Conservation (phyloP, 2,329 filamentous ascomycete genomes). For the Colletotrichum brevisporum region DNA sequence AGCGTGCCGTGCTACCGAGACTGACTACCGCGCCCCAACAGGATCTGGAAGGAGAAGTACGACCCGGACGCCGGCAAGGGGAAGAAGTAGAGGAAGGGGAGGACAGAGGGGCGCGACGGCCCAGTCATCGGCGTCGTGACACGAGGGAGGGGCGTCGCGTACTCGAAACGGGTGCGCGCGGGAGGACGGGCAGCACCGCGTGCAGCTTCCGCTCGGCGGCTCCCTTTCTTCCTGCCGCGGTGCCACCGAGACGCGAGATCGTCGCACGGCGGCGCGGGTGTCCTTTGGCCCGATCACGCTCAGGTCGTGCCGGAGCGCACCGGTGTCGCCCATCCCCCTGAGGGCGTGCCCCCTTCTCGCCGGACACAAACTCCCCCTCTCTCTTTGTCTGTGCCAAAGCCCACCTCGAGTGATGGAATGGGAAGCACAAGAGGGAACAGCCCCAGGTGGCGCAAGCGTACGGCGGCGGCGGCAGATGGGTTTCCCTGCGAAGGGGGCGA, state of each 20-base stretch:
- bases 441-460: conserved; percentile 6
- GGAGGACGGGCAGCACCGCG: conserved; percentile 10
- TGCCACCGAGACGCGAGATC: conserved; percentile 18
- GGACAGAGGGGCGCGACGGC: background rate
- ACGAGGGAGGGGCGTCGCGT: conserved; percentile 26
- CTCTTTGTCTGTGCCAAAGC: background rate
- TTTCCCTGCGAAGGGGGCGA: background rate
- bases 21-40: conserved; percentile 52
- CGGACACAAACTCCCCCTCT: background rate
- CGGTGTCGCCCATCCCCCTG: background rate
- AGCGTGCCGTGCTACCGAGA: conserved; percentile 11
- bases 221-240: conserved; percentile 15
- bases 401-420: conserved; percentile 7
- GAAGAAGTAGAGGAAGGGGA: conserved; percentile 54
- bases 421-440: conserved; percentile 17
- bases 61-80: conserved; percentile 60
- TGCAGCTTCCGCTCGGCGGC: conserved; percentile 17
- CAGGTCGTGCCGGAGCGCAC: background rate
- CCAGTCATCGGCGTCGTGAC: conserved; percentile 9
- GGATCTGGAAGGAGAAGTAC: conserved; percentile 99
- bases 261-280: conserved; percentile 26
- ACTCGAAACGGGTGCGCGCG: conserved; percentile 33
- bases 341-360: conserved; percentile 1
- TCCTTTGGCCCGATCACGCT: background rate
- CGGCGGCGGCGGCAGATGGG: conserved; percentile 11